phyloP scores from a whole-genome alignment of 306 rosid species.

The Spatholobus suberectus region DNA sequence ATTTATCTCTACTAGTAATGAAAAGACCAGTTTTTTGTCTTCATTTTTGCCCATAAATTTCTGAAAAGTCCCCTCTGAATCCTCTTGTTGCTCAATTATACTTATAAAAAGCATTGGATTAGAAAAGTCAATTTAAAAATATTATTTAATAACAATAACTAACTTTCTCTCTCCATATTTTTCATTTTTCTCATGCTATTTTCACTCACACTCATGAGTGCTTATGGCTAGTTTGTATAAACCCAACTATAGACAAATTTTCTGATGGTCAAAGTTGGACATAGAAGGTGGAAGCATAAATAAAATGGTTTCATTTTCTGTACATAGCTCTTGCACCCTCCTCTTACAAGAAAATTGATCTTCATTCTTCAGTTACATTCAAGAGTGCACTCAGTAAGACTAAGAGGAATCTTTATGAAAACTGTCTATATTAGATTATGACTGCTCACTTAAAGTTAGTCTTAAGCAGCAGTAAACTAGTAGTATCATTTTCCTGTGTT shows the following conservation, averaged over 20 bases:
- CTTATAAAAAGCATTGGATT: background rate
- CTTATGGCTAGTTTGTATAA: conserved; percentile 29
- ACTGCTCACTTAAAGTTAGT: background rate
- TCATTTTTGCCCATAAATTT: conserved; percentile 20
- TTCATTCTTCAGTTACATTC: conserved; percentile 12
- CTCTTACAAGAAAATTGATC: conserved; percentile 12
- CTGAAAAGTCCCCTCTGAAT: background rate
- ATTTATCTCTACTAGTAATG: conserved; percentile 9
- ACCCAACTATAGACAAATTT: conserved; percentile 12
- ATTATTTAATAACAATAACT: conserved; percentile 14
- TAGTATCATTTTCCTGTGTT: conserved; percentile 2
- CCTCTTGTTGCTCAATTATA: background rate
- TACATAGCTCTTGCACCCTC: conserved; percentile 17
- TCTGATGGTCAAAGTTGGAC: conserved; percentile 7
- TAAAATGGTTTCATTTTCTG: conserved; percentile 9
- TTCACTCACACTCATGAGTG: background rate
- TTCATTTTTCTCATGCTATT: conserved; percentile 20
- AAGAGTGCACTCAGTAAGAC: background rate
- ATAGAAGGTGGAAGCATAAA: conserved; percentile 17
- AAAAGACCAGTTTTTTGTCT: conserved; percentile 16
- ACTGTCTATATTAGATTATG: conserved; percentile 23
- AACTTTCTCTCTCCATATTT: conserved; percentile 5
- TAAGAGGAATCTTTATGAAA: conserved; percentile 25
- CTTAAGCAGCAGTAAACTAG: conserved; percentile 7
- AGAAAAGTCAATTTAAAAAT: conserved; percentile 18